These are phyloP conservation scores for Phytopythium vexans DNA, from an alignment of 352 stramenopile genomes.

Conservation along the genomic window DNA sequence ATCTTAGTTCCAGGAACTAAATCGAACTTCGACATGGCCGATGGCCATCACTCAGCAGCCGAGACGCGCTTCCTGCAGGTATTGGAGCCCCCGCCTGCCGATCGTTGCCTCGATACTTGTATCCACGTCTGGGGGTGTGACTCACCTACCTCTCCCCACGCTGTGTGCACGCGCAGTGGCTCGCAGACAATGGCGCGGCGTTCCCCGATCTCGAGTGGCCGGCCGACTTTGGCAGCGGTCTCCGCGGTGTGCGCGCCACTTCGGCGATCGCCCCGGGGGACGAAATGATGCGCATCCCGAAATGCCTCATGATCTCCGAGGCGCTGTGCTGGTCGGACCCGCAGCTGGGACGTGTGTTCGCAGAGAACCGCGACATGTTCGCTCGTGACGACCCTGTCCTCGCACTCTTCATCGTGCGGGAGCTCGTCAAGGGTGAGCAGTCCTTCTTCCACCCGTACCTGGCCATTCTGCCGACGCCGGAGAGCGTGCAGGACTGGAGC, in stretches of 20 bases:
- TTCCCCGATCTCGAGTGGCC: conserved; percentile 84
- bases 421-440: conserved; percentile 50
- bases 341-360: conserved; percentile 40
- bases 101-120: not conserved
- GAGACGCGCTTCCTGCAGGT: conserved; percentile 56
- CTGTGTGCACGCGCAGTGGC: conserved; percentile 34
- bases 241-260: conserved; percentile 58
- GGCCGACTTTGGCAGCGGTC: conserved; percentile 31
- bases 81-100: not conserved
- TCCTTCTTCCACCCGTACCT: conserved; percentile 90
- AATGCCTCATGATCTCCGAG: conserved; percentile 72
- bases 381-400: conserved; percentile 80
- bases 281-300: conserved; percentile 66
- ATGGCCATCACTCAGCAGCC: conserved; percentile 1
- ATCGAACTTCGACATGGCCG: not conserved
- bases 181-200: conserved; percentile 56
- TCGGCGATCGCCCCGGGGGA: conserved; percentile 52
- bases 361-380: conserved; percentile 63
- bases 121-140: not conserved
- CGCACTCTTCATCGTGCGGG: conserved; percentile 78
- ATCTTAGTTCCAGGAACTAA: conserved; percentile 5
- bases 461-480: conserved; percentile 70
- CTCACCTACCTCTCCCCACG: not conserved
- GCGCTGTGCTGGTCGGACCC: conserved; percentile 49
- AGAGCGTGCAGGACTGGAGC: conserved; percentile 83